Conservation (phyloP, 805 yeast genomes). For the Yamadazyma ubonensis region DNA sequence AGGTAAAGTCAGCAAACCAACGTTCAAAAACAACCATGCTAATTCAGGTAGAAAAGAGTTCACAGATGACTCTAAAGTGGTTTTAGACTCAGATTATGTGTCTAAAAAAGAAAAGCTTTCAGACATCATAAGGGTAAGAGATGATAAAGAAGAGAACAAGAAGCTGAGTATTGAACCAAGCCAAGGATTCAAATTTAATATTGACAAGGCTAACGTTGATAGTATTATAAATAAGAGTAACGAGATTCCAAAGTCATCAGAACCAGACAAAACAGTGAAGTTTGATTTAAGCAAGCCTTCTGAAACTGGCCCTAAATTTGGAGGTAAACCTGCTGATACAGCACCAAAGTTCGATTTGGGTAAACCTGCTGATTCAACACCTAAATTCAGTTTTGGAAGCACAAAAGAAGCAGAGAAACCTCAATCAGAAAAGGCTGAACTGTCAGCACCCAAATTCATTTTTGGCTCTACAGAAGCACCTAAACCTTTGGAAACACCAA, state of each 20-base stretch:
- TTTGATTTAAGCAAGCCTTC: background rate
- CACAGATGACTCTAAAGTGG: constrained; percentile 11
- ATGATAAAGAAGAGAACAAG: constrained; percentile 11
- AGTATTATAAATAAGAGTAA: constrained; percentile 22
- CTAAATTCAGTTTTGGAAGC: constrained; percentile 6
- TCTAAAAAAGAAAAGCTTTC: constrained; percentile 25
- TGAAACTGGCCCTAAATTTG: too few species aligned
- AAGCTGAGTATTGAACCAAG: constrained; percentile 28
- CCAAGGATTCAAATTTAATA: constrained; percentile 36
- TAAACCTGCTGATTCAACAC: background rate
- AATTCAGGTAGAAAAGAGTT: constrained; percentile 11
- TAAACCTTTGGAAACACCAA: constrained; percentile 5
- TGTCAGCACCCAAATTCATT: constrained; percentile 6
- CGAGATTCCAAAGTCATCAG: constrained; percentile 5
- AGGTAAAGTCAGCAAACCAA: constrained; percentile 33
- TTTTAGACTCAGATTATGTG: constrained; percentile 29
- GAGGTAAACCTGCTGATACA: background rate
- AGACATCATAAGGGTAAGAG: constrained; percentile 32
- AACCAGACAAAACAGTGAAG: background rate
- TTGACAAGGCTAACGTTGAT: constrained; percentile 28
- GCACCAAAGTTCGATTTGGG: background rate
- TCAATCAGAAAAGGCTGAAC: too few species aligned
- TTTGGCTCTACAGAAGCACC: constrained; percentile 2
- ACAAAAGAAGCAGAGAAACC: too few species aligned
- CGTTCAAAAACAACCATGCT: constrained; percentile 18